These are phyloP conservation scores for Begonia fuchsioides DNA, from an alignment of 306 rosid species.

Conservation along the genomic window DNA sequence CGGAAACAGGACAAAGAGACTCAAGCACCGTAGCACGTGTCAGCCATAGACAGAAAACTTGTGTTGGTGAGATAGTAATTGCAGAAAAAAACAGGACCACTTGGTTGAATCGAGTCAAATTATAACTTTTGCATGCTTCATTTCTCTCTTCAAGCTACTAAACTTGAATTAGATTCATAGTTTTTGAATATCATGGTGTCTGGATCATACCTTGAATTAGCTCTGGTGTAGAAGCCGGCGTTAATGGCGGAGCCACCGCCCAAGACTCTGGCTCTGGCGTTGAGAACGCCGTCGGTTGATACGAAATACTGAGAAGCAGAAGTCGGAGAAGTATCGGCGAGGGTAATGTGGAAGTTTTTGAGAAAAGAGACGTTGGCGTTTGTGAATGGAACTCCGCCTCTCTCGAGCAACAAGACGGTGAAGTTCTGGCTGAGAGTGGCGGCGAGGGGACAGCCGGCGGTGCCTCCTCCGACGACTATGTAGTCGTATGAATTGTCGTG, in stretches of 20 bases:
- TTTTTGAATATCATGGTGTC: not conserved
- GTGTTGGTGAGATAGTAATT: no score
- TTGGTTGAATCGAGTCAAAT: no score
- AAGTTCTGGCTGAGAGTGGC: constrained; percentile 67
- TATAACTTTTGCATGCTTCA: no score
- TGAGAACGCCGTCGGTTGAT: constrained; percentile 81
- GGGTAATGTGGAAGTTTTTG: constrained; percentile 61
- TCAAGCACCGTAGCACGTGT: no score
- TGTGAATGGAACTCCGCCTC: constrained; percentile 88
- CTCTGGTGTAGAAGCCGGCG: constrained; percentile 98
- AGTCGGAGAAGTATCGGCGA: constrained; percentile 57
- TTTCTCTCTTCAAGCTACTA: not conserved
- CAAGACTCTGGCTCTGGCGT: constrained; percentile 64
- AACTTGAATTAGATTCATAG: not conserved
- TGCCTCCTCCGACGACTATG: constrained; percentile 88
- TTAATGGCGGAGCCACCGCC: constrained; percentile 86
- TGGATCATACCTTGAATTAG: constrained; percentile 42
- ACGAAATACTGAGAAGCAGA: constrained; percentile 73
- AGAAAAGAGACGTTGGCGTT: constrained; percentile 67
- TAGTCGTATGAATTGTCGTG: constrained; percentile 44
- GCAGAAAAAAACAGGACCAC: no score
- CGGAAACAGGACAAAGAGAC: not conserved
- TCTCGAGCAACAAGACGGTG: constrained; percentile 64
- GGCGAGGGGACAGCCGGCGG: constrained; percentile 92
- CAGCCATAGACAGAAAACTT: no score